A percentile compares a stretch with the other conserved stretches of the same genome.
Evolutionary conservation across 1,284 basidiomycete species (phyloP).

Genomic region (Apiotrichum veenhuisii): DNA sequence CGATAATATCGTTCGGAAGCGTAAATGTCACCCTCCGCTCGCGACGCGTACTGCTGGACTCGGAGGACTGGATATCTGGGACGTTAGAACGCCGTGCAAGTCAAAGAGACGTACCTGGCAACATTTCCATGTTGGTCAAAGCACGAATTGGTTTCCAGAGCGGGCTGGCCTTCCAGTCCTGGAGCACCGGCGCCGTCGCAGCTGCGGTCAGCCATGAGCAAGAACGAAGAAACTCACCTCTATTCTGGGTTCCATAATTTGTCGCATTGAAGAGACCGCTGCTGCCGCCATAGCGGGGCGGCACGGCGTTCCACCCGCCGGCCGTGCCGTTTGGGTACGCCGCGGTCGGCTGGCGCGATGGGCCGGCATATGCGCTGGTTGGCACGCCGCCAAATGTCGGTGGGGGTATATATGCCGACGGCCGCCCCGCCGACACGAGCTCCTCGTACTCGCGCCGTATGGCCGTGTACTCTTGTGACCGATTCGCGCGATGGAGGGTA

Average conservation of each 20-base stretch:
- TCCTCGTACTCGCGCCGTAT: conserved; percentile 25
- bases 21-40: conserved; percentile 31
- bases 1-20: conserved; percentile 33
- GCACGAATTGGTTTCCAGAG: conserved; percentile 48
- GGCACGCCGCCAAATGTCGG: conserved; percentile 25
- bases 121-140: conserved; percentile 35
- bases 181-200: conserved; percentile 11
- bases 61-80: conserved; percentile 33
- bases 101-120: conserved; percentile 31
- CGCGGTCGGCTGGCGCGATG: conserved; percentile 1
- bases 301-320: not conserved
- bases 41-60: conserved; percentile 30
- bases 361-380: not conserved
- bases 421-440: conserved; percentile 7
- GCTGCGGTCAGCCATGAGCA: not conserved
- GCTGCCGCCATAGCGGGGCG: not conserved
- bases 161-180: conserved; percentile 46
- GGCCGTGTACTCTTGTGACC: conserved; percentile 16
- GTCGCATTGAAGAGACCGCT: conserved; percentile 1
- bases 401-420: conserved; percentile 4
- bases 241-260: not conserved
- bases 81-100: not conserved
- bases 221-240: not conserved
- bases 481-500: conserved; percentile 20
- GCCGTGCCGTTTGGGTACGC: not conserved